Conservation (phyloP, 306 rosid species). For the apple (Malus domestica) region ASM211411v1 NC_041800.1:20720233-20720732, state of each 20-base stretch:
- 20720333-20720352: background rate
- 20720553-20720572: slow-evolving; percentile 17
- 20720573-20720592: slow-evolving; percentile 43
- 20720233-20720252: no score
- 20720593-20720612: slow-evolving; percentile 23
- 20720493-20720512: slow-evolving; percentile 65
- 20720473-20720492: slow-evolving; percentile 40
- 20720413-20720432: slow-evolving; percentile 63
- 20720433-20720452: slow-evolving; percentile 9
- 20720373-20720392: slow-evolving; percentile 34
- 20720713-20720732: slow-evolving; percentile 45
- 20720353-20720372: background rate
- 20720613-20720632: slow-evolving; percentile 57
- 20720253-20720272: no score
- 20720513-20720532: slow-evolving; percentile 19
- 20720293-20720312: background rate
- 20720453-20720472: slow-evolving; percentile 42
- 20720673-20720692: background rate
- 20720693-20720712: slow-evolving; percentile 27
- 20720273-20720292: background rate
- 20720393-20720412: slow-evolving; percentile 38
- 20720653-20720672: slow-evolving; percentile 46
- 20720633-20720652: slow-evolving; percentile 28
- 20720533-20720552: slow-evolving; percentile 21
- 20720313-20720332: background rate